Percentiles rank a stretch among this genome's conserved stretches.
phyloP scores from a whole-genome alignment of 805 yeast genomes.

The Metschnikowia dekortorum region DNA sequence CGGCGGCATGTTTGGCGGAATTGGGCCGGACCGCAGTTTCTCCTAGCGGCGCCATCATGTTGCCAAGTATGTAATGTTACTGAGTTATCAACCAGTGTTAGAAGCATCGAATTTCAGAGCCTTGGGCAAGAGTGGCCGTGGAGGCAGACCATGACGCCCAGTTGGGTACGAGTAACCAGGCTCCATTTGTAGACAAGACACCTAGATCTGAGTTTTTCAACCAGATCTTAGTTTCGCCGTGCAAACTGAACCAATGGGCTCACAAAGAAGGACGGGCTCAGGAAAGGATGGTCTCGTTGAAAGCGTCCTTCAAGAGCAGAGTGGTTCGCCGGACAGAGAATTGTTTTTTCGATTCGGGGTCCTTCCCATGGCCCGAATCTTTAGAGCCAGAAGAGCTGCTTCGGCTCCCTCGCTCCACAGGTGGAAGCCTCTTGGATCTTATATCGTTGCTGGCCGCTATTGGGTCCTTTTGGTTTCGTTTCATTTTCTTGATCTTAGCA shows the following conservation, averaged over 20 bases:
- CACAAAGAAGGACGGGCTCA: slow-evolving; percentile 5
- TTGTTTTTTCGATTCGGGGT: slow-evolving; percentile 25
- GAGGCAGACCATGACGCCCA: too few relatives aligned
- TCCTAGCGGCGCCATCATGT: background rate
- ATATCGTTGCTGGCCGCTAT: slow-evolving; percentile 27
- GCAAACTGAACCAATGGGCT: background rate
- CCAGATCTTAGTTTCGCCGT: background rate
- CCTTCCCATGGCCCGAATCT: slow-evolving; percentile 31
- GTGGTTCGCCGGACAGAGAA: slow-evolving; percentile 39
- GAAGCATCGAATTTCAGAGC: background rate
- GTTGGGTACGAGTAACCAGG: too few relatives aligned
- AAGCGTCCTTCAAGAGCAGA: slow-evolving; percentile 11
- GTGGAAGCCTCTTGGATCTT: slow-evolving; percentile 30
- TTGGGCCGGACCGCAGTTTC: slow-evolving; percentile 4
- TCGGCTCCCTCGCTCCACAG: slow-evolving; percentile 24
- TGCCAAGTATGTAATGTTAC: background rate
- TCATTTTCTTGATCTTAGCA: slow-evolving; percentile 14
- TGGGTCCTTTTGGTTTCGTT: slow-evolving; percentile 15
- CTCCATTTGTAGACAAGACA: background rate
- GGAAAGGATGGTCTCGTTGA: slow-evolving; percentile 12
- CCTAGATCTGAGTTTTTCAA: slow-evolving; percentile 1
- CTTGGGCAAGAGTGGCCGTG: background rate
- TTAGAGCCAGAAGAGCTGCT: slow-evolving; percentile 41
- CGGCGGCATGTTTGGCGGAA: slow-evolving; percentile 7
- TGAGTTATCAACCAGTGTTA: background rate